These are phyloP conservation scores for Aspergillus sp. DNA, from an alignment of 2,329 filamentous ascomycete species.

Conservation along the genomic window DNA sequence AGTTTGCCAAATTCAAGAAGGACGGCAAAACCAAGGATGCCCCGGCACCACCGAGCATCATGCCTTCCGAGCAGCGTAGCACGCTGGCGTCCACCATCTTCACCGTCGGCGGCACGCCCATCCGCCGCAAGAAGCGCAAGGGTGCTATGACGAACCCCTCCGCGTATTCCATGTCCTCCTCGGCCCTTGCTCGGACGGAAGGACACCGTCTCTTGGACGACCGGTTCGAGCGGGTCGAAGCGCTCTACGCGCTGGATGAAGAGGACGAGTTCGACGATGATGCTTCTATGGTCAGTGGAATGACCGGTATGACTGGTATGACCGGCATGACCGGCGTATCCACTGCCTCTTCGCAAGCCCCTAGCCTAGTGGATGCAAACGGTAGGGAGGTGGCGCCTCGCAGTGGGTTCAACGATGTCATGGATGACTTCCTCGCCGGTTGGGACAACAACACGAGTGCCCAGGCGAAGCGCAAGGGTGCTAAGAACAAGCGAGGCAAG, in stretches of 20 bases:
- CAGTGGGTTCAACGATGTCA: slow-evolving; percentile 80
- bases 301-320: slow-evolving; percentile 57
- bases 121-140: slow-evolving; percentile 87
- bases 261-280: slow-evolving; percentile 53
- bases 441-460: slow-evolving; percentile 46
- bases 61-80: slow-evolving; percentile 42
- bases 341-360: slow-evolving; percentile 58
- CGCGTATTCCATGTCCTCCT: slow-evolving; percentile 88
- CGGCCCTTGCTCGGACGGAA: slow-evolving; percentile 82
- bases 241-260: slow-evolving; percentile 68
- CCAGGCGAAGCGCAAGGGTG: slow-evolving; percentile 44
- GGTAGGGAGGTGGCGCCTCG: slow-evolving; percentile 58
- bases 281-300: slow-evolving; percentile 51
- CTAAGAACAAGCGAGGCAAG: slow-evolving; percentile 64
- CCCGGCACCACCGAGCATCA: slow-evolving; percentile 35
- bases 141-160: slow-evolving; percentile 86
- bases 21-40: slow-evolving; percentile 56
- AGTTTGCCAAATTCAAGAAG: slow-evolving; percentile 94
- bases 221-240: slow-evolving; percentile 87
- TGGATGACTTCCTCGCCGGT: slow-evolving; percentile 86
- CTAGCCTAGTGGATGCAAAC: slow-evolving; percentile 47
- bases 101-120: slow-evolving; percentile 63
- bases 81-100: slow-evolving; percentile 47
- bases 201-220: slow-evolving; percentile 81
- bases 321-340: slow-evolving; percentile 60